phyloP scores from a whole-genome alignment of 2,329 filamentous ascomycete species.

The Fusarium avenaceum region DNA sequence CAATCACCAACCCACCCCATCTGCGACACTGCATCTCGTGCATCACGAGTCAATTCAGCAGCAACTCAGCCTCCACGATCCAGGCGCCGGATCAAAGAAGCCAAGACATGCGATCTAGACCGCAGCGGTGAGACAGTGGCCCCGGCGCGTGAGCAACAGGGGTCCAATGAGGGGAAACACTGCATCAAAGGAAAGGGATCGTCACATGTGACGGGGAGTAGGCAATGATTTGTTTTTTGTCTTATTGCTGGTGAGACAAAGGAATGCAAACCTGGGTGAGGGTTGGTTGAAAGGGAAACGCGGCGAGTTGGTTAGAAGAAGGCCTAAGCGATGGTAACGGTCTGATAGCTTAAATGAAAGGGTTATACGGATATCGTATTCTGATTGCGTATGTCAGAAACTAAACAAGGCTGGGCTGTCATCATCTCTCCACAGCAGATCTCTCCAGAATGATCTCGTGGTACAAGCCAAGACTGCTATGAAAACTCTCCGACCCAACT shows the following conservation, averaged over 20 bases:
- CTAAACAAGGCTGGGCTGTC: conserved; percentile 4
- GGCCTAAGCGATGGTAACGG: background rate
- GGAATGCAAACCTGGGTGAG: conserved; percentile 2
- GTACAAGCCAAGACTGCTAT: background rate
- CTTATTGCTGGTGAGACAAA: conserved; percentile 7
- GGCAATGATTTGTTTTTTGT: background rate
- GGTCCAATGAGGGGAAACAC: conserved; percentile 1
- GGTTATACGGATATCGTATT: background rate
- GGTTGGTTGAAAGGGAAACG: conserved; percentile 3
- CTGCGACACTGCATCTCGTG: conserved; percentile 11
- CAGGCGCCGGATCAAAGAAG: conserved; percentile 14
- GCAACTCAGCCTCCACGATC: conserved; percentile 17
- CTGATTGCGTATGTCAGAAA: background rate
- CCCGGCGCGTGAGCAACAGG: conserved; percentile 32
- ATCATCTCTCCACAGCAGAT: conserved; percentile 5
- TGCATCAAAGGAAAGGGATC: background rate
- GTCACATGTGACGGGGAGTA: conserved; percentile 1
- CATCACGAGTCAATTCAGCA: conserved; percentile 10
- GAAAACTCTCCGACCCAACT: conserved; percentile 1
- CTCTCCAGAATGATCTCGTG: background rate
- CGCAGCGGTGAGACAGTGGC: conserved; percentile 35
- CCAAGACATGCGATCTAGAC: conserved; percentile 3
- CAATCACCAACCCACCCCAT: background rate
- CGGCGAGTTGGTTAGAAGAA: background rate
- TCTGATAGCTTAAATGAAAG: background rate